Percentiles rank a stretch among this genome's conserved stretches.
Conservation (phyloP, 179 eudicot species). For the Silene vulgaris region DNA sequence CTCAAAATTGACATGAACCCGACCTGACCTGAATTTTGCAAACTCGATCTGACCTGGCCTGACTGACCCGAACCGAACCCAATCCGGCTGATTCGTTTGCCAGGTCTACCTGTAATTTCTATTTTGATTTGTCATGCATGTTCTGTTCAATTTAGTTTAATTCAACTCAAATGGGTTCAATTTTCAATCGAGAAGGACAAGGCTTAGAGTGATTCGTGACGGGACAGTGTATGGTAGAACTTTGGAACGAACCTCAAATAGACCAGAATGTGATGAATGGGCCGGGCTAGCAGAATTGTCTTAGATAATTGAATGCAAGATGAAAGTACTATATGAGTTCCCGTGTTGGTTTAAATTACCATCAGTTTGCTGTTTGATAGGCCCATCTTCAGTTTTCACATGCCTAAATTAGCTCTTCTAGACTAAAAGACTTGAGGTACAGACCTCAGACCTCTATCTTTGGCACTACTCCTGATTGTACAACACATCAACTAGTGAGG, state of each 20-base stretch:
- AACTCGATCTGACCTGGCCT: too few relatives aligned
- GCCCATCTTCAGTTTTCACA: conserved; percentile 23
- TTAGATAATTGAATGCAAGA: background rate
- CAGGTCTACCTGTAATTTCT: too few relatives aligned
- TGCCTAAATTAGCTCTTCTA: conserved; percentile 24
- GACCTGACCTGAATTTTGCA: too few relatives aligned
- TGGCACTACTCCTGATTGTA: conserved; percentile 4
- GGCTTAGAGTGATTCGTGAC: too few relatives aligned
- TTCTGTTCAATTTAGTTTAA: too few relatives aligned
- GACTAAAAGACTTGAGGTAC: conserved; percentile 10
- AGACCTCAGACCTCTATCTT: conserved; percentile 2
- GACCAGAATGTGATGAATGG: background rate
- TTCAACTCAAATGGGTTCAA: too few relatives aligned
- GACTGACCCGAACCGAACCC: too few relatives aligned
- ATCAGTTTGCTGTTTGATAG: conserved; percentile 12
- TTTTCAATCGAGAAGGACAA: too few relatives aligned
- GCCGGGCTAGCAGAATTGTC: background rate
- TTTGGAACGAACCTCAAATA: background rate
- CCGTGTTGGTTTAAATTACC: background rate
- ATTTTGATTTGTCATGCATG: too few relatives aligned
- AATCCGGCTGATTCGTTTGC: too few relatives aligned
- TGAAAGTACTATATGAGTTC: background rate
- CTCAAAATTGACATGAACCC: too few relatives aligned
- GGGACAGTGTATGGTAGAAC: too few relatives aligned
- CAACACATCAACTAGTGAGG: background rate